Base-by-base conservation (phyloP, 345 rosid species). In the Salix viminalis region DNA sequence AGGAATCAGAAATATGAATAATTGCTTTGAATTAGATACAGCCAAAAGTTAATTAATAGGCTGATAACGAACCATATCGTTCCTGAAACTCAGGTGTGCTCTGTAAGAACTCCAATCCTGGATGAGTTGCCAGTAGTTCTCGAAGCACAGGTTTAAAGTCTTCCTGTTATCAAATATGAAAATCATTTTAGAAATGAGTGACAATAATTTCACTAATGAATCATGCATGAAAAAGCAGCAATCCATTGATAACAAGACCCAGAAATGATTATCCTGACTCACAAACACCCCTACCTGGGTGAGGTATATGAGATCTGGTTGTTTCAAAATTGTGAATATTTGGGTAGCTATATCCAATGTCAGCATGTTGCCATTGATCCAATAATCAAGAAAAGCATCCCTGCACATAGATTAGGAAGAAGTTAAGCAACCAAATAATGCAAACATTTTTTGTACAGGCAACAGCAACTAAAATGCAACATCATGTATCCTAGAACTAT, bases 31-130 rank as follows among this genome's bases (percentile, higher is more conserved):
- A 23, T 58, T 58, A 9, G 26, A 58, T n/a, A 58, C 15, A 58
- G 10, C 1, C 12, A 71, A 28, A 36, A 54, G 67, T 46, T 28
- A 6, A 6, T 56, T 2, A 42, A 42, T 2, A 62, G 54, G 60
- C 75, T 74, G 11, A 46, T 67, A 74, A 84, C 89, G 13, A 79
- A 93, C 99, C 94, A 80, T 95, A 95, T 93, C 93, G 87, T 81
- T 95, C 94, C 86, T 91, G 98, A 82, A 90, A 90, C 81, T 93
- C 97, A 71, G 97, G 97, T 28, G 92, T 87, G 82, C 85, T 86
- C 56, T 83, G 88, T 77, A 90, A 83, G 80, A 93, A 91, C 81
- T 95, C 93, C 82, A 95, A 84, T 61, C 97, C 98, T 28, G 93
- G 96, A 88, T 95, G 99, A 70, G 91, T 82, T 46, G 85, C 85